Evolutionary conservation across 768 basidiomycete genomes (phyloP).

Genomic region (Hygrocybe coccinea): DNA sequence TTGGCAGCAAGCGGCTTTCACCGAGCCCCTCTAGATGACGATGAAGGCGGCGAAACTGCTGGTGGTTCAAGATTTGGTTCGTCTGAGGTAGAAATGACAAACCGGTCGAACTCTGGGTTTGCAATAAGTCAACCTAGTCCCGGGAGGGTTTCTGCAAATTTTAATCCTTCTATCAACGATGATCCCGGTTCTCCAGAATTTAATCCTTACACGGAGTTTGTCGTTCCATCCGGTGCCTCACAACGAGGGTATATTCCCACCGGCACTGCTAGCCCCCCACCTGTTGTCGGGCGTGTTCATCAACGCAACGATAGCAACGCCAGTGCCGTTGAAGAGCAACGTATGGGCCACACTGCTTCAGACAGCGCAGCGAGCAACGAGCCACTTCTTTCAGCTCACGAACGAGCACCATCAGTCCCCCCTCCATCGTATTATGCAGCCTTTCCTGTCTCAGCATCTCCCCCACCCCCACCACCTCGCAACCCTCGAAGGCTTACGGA

Average conservation of each 20-base stretch:
- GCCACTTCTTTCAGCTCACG: slow-evolving; percentile 49
- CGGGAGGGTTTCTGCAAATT: slow-evolving; percentile 22
- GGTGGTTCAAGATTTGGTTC: slow-evolving; percentile 16
- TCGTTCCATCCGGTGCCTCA: slow-evolving; percentile 24
- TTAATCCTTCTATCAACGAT: slow-evolving; percentile 34
- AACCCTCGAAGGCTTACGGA: slow-evolving; percentile 28
- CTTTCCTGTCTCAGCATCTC: slow-evolving; percentile 14
- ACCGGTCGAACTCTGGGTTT: slow-evolving; percentile 38
- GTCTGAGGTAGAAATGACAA: slow-evolving; percentile 34
- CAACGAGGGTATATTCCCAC: slow-evolving; percentile 43
- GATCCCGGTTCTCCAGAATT: slow-evolving; percentile 22
- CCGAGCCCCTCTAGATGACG: slow-evolving; percentile 62
- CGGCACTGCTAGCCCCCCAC: slow-evolving; percentile 41
- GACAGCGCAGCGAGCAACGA: slow-evolving; percentile 57
- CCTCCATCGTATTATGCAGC: slow-evolving; percentile 17
- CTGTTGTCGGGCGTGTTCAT: slow-evolving; percentile 19
- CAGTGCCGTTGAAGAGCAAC: background rate
- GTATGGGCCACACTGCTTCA: slow-evolving; percentile 38
- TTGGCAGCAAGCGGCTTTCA: slow-evolving; percentile 68
- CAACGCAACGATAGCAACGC: background rate
- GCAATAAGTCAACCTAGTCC: slow-evolving; percentile 5
- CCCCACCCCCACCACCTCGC: slow-evolving; percentile 34
- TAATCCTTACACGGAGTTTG: slow-evolving; percentile 54
- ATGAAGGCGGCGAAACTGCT: slow-evolving; percentile 34
- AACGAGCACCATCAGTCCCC: slow-evolving; percentile 19